phyloP scores from a whole-genome alignment of 495 filamentous ascomycete species.

The Aspergillus biplanus region DNA sequence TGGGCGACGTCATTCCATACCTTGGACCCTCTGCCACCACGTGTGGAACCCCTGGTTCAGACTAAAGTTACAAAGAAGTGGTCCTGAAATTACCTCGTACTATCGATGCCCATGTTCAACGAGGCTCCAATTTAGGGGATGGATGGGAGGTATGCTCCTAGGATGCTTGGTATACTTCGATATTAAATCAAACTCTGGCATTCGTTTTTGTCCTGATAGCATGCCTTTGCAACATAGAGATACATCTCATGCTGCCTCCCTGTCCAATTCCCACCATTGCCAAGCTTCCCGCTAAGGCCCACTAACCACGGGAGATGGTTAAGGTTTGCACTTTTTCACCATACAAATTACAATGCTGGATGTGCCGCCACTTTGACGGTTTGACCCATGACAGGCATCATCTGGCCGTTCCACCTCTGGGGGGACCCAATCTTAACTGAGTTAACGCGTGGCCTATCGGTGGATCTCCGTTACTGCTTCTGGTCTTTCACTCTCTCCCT shows the following conservation, averaged over 20 bases:
- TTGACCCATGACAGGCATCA: constrained; percentile 6
- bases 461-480: constrained; percentile 5
- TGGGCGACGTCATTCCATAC: neutral
- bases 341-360: neutral
- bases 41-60: neutral
- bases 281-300: constrained; percentile 24
- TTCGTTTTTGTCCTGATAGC: neutral
- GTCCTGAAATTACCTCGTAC: neutral
- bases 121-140: too few species aligned
- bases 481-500: neutral
- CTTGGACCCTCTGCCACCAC: neutral
- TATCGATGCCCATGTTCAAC: neutral
- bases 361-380: neutral
- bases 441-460: constrained; percentile 21
- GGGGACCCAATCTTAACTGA: constrained; percentile 4
- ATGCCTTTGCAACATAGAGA: neutral
- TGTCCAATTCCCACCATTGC: neutral
- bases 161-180: too few species aligned
- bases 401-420: neutral
- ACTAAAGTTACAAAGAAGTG: neutral
- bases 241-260: too few species aligned
- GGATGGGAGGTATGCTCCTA: too few species aligned
- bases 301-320: constrained; percentile 14
- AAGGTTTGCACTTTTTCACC: constrained; percentile 7
- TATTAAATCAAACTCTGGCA: too few species aligned